A percentile compares a stretch with the other conserved stretches of the same genome.
These are phyloP conservation scores for Pelagophyceae sp. DNA, from an alignment of 352 stramenopile genomes.

Conservation along the genomic window DNA sequence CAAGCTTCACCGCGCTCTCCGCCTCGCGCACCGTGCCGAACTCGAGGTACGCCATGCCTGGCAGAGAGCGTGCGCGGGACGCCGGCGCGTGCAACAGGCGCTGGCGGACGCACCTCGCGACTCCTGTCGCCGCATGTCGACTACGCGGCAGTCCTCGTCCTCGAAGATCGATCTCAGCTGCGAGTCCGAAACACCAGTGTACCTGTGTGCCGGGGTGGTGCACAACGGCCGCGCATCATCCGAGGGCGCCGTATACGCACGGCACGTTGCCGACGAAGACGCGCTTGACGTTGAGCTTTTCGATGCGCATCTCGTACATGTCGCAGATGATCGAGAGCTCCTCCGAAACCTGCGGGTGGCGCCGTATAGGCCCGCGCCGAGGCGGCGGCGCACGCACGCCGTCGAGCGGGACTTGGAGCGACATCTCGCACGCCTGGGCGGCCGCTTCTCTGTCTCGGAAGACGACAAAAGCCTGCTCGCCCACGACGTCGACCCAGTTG, in stretches of 20 bases:
- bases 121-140: neutral
- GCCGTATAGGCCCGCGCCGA: neutral
- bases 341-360: no score
- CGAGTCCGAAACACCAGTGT: neutral
- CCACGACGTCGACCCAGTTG: neutral
- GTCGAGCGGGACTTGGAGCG: no score
- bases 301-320: neutral
- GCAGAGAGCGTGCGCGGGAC: no score
- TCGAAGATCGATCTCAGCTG: neutral
- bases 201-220: no score
- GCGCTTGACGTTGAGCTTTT: neutral
- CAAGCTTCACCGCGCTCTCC: neutral
- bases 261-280: conserved; percentile 16
- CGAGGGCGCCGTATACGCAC: neutral
- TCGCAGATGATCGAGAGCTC: conserved; percentile 12
- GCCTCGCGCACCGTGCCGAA: neutral
- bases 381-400: neutral
- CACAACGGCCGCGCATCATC: no score
- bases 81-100: no score
- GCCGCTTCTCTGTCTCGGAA: neutral
- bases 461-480: conserved; percentile 7
- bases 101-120: no score
- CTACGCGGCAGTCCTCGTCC: neutral
- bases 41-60: conserved; percentile 4
- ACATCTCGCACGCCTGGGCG: neutral